Percentiles rank a stretch among this genome's conserved stretches.
Conservation (phyloP, 148 eudicot genomes). For the Camellia lanceoleosa region DNA sequence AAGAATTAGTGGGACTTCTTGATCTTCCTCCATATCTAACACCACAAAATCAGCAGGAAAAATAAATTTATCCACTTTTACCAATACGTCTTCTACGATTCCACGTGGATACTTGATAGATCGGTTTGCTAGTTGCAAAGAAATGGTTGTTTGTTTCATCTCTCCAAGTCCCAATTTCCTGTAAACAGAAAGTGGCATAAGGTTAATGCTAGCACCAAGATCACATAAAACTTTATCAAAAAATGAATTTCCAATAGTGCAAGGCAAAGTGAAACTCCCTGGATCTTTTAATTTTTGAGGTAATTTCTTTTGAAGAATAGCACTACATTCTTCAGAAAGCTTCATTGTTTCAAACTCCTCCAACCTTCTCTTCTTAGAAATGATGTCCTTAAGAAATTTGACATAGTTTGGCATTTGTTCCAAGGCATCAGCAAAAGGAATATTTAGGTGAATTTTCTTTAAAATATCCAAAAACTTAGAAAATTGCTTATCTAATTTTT, state of each 20-base stretch:
- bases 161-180: not conserved
- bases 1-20: not conserved
- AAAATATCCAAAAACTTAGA: too few relatives aligned
- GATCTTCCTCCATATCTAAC: constrained; percentile 9
- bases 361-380: not conserved
- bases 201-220: not conserved
- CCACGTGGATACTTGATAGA: not conserved
- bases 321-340: not conserved
- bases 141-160: not conserved
- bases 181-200: not conserved
- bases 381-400: not conserved
- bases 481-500: too few relatives aligned
- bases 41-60: constrained; percentile 9
- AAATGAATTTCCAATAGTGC: not conserved
- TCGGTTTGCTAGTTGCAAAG: not conserved
- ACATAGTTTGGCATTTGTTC: not conserved
- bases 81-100: not conserved
- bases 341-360: not conserved
- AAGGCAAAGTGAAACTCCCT: not conserved
- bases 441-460: too few relatives aligned
- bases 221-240: not conserved
- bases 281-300: not conserved
- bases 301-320: not conserved
- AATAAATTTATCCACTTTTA: constrained; percentile 6
- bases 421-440: too few relatives aligned